phyloP scores from a whole-genome alignment of 345 rosid species.

The Eucalyptus erythrocorys region DNA sequence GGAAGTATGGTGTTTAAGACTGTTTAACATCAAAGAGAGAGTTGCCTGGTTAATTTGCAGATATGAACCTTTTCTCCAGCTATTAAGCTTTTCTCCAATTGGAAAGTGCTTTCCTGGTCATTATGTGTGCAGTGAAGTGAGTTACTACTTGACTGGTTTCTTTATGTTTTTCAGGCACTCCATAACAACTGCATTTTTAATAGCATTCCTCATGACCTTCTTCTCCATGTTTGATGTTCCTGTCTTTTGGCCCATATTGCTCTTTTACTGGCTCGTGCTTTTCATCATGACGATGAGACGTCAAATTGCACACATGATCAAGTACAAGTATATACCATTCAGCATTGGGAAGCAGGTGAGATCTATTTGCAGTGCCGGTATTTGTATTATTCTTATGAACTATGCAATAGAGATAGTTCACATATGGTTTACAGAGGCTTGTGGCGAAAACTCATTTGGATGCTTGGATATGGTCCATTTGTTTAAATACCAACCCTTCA shows the following conservation, averaged over 20 bases:
- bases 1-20: not conserved
- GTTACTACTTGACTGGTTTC: not conserved
- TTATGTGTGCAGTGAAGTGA: not conserved
- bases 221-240: slow-evolving; percentile 74
- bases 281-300: slow-evolving; percentile 74
- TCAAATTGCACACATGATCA: slow-evolving; percentile 78
- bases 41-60: not conserved
- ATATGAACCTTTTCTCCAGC: not conserved
- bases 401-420: not conserved
- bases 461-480: not conserved
- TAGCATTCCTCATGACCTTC: slow-evolving; percentile 78
- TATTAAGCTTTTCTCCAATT: not conserved
- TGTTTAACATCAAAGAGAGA: not conserved
- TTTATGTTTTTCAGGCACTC: slow-evolving; percentile 50
- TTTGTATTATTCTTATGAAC: not conserved
- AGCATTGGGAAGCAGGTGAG: slow-evolving; percentile 71
- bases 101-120: not conserved
- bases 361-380: not conserved
- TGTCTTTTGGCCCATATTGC: slow-evolving; percentile 81
- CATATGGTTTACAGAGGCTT: not conserved
- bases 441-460: not conserved
- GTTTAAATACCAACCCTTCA: not conserved
- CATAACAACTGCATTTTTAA: slow-evolving; percentile 59
- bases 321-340: slow-evolving; percentile 68
- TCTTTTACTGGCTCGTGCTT: slow-evolving; percentile 71